A percentile compares a stretch with the other conserved stretches of the same genome.
These are phyloP conservation scores for Sabuloglossum arenarium DNA, from an alignment of 495 filamentous ascomycete species.

Conservation along the genomic window DNA sequence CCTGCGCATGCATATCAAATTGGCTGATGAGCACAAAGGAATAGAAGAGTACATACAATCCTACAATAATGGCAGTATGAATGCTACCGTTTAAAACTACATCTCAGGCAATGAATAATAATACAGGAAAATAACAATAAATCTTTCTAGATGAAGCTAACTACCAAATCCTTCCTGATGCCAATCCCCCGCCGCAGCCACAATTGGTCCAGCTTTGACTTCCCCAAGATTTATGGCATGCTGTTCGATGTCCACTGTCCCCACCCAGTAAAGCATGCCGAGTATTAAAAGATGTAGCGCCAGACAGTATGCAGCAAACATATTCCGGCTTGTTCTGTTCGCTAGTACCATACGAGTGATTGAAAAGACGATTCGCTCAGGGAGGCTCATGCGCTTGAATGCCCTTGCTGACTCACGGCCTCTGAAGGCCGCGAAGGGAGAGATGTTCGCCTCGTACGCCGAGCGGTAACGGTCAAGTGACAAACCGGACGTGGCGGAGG, in stretches of 20 bases:
- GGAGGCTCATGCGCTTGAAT: slow-evolving; percentile 85
- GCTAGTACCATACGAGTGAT: slow-evolving; percentile 80
- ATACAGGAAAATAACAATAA: not conserved
- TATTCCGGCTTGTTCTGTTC: slow-evolving; percentile 70
- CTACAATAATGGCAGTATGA: not conserved
- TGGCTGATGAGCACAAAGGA: too few species aligned
- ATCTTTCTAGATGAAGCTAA: not conserved
- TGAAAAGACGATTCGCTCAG: slow-evolving; percentile 77
- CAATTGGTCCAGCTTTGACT: slow-evolving; percentile 20
- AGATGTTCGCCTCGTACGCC: slow-evolving; percentile 86
- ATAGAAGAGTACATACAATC: too few species aligned
- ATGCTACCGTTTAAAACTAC: not conserved
- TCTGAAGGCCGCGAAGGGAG: slow-evolving; percentile 85
- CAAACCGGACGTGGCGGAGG: slow-evolving; percentile 37
- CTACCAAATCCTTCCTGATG: slow-evolving; percentile 34
- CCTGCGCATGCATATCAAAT: too few species aligned
- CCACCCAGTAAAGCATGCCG: slow-evolving; percentile 66
- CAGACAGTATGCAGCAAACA: slow-evolving; percentile 90
- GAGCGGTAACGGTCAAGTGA: slow-evolving; percentile 74
- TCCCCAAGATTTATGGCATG: slow-evolving; percentile 27
- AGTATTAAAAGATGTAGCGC: slow-evolving; percentile 76
- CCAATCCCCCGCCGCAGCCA: slow-evolving; percentile 31
- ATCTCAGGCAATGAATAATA: not conserved
- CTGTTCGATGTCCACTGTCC: slow-evolving; percentile 36
- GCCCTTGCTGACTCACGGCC: slow-evolving; percentile 79